phyloP scores from a whole-genome alignment of 2,329 filamentous ascomycete species.

The Aspergillus amoenus region DNA sequence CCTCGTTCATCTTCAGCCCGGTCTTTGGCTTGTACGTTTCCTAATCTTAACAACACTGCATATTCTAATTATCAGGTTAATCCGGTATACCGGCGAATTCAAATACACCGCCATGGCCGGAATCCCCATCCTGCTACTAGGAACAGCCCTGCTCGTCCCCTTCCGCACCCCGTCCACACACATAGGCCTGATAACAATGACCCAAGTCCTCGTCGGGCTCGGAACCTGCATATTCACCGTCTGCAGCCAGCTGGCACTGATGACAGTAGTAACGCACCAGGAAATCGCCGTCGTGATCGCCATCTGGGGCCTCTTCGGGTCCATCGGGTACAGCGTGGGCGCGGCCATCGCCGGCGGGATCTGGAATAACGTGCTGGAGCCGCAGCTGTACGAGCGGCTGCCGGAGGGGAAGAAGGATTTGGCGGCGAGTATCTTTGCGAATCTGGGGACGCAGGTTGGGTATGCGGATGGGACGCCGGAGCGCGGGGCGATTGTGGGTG shows the following conservation, averaged over 20 bases:
- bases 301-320: constrained; percentile 22
- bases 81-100: constrained; percentile 20
- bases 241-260: constrained; percentile 22
- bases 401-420: constrained; percentile 18
- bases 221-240: constrained; percentile 23
- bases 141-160: constrained; percentile 24
- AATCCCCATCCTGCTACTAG: constrained; percentile 21
- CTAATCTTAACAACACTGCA: too few relatives aligned
- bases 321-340: constrained; percentile 22
- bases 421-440: constrained; percentile 17
- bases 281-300: constrained; percentile 23
- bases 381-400: constrained; percentile 17
- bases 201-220: constrained; percentile 23
- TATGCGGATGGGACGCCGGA: constrained; percentile 44
- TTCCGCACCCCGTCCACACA: constrained; percentile 21
- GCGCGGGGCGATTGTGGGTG: constrained; percentile 44
- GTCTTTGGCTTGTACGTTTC: constrained; percentile 15
- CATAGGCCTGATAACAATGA: constrained; percentile 20
- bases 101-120: constrained; percentile 21
- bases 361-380: constrained; percentile 23
- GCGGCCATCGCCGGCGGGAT: constrained; percentile 24
- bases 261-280: constrained; percentile 23
- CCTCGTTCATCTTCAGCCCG: constrained; percentile 19
- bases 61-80: not conserved
- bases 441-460: constrained; percentile 14